Conservation (phyloP, 352 stramenopile genomes). For the Globisporangium heterothallicum region DNA sequence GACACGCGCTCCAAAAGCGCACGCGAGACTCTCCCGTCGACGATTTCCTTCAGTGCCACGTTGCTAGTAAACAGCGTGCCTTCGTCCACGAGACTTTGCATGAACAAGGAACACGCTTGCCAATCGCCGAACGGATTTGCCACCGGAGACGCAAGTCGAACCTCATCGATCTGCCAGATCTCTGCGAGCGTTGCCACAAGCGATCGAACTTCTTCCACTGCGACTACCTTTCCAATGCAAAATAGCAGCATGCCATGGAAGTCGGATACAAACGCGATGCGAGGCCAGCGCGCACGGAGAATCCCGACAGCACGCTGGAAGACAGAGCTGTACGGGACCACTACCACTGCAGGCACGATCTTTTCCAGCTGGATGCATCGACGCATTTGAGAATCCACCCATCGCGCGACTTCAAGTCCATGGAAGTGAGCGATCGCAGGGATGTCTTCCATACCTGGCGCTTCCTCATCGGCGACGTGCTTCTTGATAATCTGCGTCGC, state of each 20-base stretch:
- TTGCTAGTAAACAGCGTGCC: constrained; percentile 18
- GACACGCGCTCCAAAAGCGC: constrained; percentile 35
- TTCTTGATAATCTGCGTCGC: constrained; percentile 25
- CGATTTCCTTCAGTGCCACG: constrained; percentile 18
- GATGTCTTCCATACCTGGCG: constrained; percentile 5
- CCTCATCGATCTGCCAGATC: constrained; percentile 27
- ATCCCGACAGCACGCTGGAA: constrained; percentile 35
- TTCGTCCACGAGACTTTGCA: constrained; percentile 38
- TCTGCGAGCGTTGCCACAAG: constrained; percentile 30
- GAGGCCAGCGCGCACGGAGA: constrained; percentile 32
- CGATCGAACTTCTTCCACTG: constrained; percentile 26
- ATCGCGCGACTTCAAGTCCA: constrained; percentile 49
- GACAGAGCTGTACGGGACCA: constrained; percentile 35
- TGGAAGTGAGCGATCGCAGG: constrained; percentile 25
- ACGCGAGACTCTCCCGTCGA: constrained; percentile 34
- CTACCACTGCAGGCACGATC: constrained; percentile 30
- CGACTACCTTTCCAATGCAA: constrained; percentile 34
- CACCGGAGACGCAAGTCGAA: constrained; percentile 10
- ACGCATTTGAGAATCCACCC: constrained; percentile 33
- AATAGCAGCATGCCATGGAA: constrained; percentile 48
- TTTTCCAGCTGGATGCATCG: constrained; percentile 23
- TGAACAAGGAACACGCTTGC: constrained; percentile 25
- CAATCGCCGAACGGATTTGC: constrained; percentile 27
- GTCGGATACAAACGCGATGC: constrained; percentile 31
- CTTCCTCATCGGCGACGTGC: constrained; percentile 14